Base-by-base conservation (phyloP, 805 yeast genomes). In the Tetrapisispora pingtungensis region DNA sequence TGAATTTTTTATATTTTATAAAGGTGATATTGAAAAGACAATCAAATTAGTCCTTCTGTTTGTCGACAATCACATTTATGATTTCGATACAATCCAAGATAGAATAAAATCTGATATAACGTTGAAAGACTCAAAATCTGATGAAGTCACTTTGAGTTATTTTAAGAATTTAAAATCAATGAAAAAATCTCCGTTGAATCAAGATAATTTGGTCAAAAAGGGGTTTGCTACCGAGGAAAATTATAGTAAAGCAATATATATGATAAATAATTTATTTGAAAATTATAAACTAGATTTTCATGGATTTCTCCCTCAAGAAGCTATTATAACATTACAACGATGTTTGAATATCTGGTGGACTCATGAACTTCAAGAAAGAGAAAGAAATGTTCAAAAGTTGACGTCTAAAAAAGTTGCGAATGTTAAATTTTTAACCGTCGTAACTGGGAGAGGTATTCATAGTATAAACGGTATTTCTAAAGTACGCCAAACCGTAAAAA, bases 381-480 rank as follows among this genome's bases (percentile, higher is more conserved):
- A 66, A 43, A 50, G 62, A 2, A 43, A 56, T 19, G 77, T 77
- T 0, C 66, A 61, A 5, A 54, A 59, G 5, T 48, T 57, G 2
- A 61, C 56, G 42, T 67, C 71, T 1, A 46, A 63, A 0, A 60
- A 58, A 26, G 79, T 71, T 0, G 45, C 53, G 10, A 66, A 67
- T 56, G 68, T 74, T 1, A 65, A 60, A 1, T 73, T 75, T 0
- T 53, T 81, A 7, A 56, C 47, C 1, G 62, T 83, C 0, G 62
- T 82, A 12, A 81, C 90, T 0, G 90, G 93, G 0, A 62, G 85
- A 49, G 93, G 93, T 0, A 53, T 79, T 6, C 93, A 84, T 58
- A 79, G 85, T 38, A 66, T 57, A 1, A 76, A 74, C 5, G 85
- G 87, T 0, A 55, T 65, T 1, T 68, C 83, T 1, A 71, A 65